Evolutionary conservation across 768 basidiomycete species (phyloP).

Genomic region (Tulasnella sp.): DNA sequence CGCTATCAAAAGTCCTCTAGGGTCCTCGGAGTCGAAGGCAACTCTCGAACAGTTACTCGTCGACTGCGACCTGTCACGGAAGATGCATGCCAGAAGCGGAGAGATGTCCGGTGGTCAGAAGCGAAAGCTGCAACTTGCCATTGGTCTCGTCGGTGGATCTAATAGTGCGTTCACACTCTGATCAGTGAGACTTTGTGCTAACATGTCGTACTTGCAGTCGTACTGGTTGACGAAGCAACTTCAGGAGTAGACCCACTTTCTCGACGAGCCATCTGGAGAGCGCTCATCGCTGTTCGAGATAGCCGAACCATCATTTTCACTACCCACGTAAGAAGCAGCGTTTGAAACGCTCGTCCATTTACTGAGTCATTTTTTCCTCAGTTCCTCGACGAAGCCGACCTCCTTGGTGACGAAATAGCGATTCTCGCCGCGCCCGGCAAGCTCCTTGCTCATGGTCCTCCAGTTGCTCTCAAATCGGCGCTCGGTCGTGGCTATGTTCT

Average conservation of each 20-base stretch:
- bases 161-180: constrained; percentile 40
- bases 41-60: constrained; percentile 56
- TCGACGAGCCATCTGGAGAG: constrained; percentile 68
- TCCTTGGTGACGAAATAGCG: constrained; percentile 67
- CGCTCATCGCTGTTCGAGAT: constrained; percentile 55
- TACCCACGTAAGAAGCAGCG: constrained; percentile 53
- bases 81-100: constrained; percentile 56
- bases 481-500: constrained; percentile 68
- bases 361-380: constrained; percentile 25
- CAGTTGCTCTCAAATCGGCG: constrained; percentile 61
- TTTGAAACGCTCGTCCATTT: neutral
- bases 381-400: constrained; percentile 74
- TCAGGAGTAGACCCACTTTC: constrained; percentile 79
- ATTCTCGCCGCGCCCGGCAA: constrained; percentile 69
- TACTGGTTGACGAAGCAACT: constrained; percentile 39
- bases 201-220: constrained; percentile 21
- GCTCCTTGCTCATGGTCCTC: constrained; percentile 63
- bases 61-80: constrained; percentile 66
- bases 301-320: constrained; percentile 67
- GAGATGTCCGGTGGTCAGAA: constrained; percentile 76
- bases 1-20: constrained; percentile 56
- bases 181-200: constrained; percentile 5
- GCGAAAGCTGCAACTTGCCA: constrained; percentile 73
- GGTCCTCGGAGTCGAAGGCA: constrained; percentile 38
- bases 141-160: constrained; percentile 69